Conservation (phyloP, 2,329 filamentous ascomycete species). For the Zymoseptoria pseudotritici region DNA sequence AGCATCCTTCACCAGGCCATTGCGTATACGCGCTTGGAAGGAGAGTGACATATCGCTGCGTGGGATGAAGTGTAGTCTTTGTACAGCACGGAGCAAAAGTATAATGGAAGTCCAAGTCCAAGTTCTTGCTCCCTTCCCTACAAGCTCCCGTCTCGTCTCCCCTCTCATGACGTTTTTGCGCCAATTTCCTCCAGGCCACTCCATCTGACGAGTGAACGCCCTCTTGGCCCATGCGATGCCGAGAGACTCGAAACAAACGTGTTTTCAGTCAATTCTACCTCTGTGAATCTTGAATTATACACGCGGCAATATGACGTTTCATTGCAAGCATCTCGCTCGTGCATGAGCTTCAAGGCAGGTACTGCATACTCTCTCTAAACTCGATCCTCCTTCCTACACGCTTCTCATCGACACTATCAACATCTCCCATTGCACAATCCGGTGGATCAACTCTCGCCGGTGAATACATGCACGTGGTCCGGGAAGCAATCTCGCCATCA, state of each 20-base stretch:
- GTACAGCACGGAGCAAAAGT: no score
- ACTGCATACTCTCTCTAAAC: not conserved
- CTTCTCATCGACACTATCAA: not conserved
- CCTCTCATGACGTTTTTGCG: no score
- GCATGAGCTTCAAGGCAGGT: not conserved
- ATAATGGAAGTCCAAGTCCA: no score
- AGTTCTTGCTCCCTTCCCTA: no score
- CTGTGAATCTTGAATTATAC: not conserved
- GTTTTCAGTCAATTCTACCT: not conserved
- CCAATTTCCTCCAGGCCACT: no score
- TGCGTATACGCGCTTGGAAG: no score
- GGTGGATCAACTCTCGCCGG: not conserved
- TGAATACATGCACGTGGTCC: not conserved
- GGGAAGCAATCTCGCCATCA: not conserved
- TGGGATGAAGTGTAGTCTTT: no score
- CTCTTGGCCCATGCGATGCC: no score
- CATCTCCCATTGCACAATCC: not conserved
- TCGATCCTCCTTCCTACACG: not conserved
- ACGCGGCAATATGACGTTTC: not conserved
- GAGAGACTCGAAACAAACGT: not conserved
- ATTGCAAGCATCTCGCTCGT: not conserved
- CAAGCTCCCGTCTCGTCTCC: no score
- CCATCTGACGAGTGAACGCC: no score
- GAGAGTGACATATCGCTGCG: no score
- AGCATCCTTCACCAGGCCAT: no score